Percentiles rank a stretch among this genome's conserved stretches.
phyloP scores from a whole-genome alignment of 495 filamentous ascomycete species.

The Penicillium diatomitis region DNA sequence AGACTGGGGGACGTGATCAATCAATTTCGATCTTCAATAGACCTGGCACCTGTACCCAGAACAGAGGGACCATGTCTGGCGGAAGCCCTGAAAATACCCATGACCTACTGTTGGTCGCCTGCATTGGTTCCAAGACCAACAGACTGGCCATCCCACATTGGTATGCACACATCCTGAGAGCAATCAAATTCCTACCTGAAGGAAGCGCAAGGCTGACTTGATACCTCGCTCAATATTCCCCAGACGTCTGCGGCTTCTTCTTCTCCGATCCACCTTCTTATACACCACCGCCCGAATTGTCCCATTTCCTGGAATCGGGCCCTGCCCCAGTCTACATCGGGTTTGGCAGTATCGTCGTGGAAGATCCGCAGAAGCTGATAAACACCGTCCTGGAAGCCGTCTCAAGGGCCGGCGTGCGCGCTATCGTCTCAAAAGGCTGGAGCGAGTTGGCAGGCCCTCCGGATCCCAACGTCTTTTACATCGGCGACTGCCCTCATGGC shows the following conservation, averaged over 20 bases:
- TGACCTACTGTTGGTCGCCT: constrained; percentile 59
- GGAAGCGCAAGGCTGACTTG: not conserved
- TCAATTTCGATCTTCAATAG: constrained; percentile 40
- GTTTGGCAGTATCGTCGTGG: constrained; percentile 59
- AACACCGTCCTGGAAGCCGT: constrained; percentile 48
- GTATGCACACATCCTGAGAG: constrained; percentile 7
- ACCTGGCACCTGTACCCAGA: constrained; percentile 39
- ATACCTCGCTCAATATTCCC: not conserved
- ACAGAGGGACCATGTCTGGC: constrained; percentile 27
- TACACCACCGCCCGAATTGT: constrained; percentile 42
- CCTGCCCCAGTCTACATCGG: constrained; percentile 56
- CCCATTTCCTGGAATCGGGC: constrained; percentile 43
- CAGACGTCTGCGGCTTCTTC: constrained; percentile 53
- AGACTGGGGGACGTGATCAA: constrained; percentile 55
- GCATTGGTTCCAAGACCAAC: constrained; percentile 51
- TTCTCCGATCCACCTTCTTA: constrained; percentile 44
- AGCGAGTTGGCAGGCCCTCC: constrained; percentile 45
- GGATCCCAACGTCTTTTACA: constrained; percentile 41
- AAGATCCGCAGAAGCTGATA: constrained; percentile 47
- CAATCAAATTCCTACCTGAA: too few relatives aligned
- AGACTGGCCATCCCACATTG: constrained; percentile 52
- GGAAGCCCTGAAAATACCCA: constrained; percentile 44
- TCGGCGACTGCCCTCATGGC: constrained; percentile 55
- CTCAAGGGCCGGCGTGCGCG: constrained; percentile 38
- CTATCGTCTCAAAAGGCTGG: constrained; percentile 57